Conservation (phyloP, 768 basidiomycete species). For the Amanita brunnescens region DNA sequence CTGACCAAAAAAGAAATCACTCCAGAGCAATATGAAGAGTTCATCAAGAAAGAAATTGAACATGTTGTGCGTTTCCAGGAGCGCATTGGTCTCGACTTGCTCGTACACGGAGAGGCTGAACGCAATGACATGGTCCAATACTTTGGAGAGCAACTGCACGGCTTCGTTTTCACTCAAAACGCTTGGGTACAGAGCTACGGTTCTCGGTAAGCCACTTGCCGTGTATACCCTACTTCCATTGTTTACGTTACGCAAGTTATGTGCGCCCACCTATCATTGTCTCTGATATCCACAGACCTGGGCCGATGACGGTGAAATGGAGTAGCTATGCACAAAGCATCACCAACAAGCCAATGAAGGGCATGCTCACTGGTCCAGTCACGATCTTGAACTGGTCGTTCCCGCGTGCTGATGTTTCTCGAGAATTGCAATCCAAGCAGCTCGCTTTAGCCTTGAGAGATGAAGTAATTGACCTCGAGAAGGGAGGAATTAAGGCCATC, state of each 20-base stretch:
- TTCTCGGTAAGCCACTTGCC: slow-evolving; percentile 58
- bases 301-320: slow-evolving; percentile 95
- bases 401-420: slow-evolving; percentile 96
- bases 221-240: background rate
- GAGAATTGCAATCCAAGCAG: slow-evolving; percentile 97
- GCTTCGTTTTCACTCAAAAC: slow-evolving; percentile 98
- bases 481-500: slow-evolving; percentile 93
- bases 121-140: slow-evolving; percentile 99
- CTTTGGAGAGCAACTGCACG: slow-evolving; percentile 92
- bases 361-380: slow-evolving; percentile 97
- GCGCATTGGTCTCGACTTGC: slow-evolving; percentile 88
- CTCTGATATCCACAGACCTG: slow-evolving; percentile 90
- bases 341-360: slow-evolving; percentile 95
- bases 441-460: slow-evolving; percentile 96
- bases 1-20: slow-evolving; percentile 88
- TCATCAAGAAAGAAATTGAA: slow-evolving; percentile 98
- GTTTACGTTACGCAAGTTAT: slow-evolving; percentile 45
- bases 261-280: slow-evolving; percentile 98
- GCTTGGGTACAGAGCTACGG: slow-evolving; percentile 99
- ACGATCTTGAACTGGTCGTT: slow-evolving; percentile 99
- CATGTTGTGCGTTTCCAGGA: slow-evolving; percentile 94
- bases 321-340: slow-evolving; percentile 93
- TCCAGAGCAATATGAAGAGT: slow-evolving; percentile 82
- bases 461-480: slow-evolving; percentile 95
- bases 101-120: slow-evolving; percentile 99